A percentile compares a stretch with the other conserved stretches of the same genome.
phyloP scores from a whole-genome alignment of 768 basidiomycete genomes.

The Tephrocybe rancida region DNA sequence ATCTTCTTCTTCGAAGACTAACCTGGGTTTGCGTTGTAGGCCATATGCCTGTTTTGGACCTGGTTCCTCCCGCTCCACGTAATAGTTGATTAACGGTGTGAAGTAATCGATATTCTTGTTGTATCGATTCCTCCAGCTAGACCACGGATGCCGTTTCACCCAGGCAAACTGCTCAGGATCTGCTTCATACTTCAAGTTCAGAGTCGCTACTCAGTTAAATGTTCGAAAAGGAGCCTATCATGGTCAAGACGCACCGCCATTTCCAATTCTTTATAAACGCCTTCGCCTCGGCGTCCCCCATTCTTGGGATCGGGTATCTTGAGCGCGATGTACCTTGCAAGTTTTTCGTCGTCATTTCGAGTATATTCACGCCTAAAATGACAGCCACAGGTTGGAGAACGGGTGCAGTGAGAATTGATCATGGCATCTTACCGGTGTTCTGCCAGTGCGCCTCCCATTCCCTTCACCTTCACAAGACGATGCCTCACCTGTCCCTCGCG shows the following conservation, averaged over 20 bases:
- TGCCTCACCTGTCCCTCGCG: conserved; percentile 10
- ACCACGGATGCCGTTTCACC: conserved; percentile 42
- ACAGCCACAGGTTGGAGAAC: neutral
- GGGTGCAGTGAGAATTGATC: neutral
- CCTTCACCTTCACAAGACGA: conserved; percentile 5
- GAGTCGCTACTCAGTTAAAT: neutral
- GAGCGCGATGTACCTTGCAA: conserved; percentile 39
- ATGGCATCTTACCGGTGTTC: too few relatives aligned
- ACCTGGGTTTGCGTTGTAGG: conserved; percentile 20
- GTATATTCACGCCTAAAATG: conserved; percentile 34
- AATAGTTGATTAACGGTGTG: conserved; percentile 28
- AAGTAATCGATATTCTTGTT: conserved; percentile 37
- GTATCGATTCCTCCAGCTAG: conserved; percentile 52
- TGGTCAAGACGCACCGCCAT: conserved; percentile 25
- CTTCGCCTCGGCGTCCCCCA: conserved; percentile 43
- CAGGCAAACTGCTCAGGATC: conserved; percentile 33
- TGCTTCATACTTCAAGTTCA: conserved; percentile 20
- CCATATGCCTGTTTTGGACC: conserved; percentile 26
- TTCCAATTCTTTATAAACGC: conserved; percentile 34
- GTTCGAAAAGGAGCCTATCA: neutral
- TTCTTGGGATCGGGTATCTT: conserved; percentile 31
- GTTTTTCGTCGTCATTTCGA: conserved; percentile 35
- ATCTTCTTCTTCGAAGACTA: neutral
- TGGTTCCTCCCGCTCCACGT: conserved; percentile 26
- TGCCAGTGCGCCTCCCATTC: conserved; percentile 21